Percentiles rank a stretch among this genome's conserved stretches.
Conservation (phyloP, 257 asterid species). For the Solanum piurae region DNA sequence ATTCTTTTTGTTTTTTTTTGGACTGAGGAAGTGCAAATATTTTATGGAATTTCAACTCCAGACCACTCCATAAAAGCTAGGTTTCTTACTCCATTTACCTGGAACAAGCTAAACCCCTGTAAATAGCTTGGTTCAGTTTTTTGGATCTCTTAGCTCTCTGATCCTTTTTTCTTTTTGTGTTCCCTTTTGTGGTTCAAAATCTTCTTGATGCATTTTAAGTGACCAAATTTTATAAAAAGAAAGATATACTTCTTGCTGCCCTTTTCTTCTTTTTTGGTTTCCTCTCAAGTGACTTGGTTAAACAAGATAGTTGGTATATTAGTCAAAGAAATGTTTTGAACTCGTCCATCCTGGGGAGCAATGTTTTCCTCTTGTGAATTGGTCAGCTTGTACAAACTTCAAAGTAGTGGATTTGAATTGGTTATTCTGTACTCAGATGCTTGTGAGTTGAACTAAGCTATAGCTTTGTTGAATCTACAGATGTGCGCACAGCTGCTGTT, state of each 20-base stretch:
- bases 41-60: background rate
- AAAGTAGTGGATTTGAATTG: background rate
- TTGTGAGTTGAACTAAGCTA: background rate
- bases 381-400: background rate
- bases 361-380: background rate
- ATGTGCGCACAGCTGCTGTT: slow-evolving; percentile 86
- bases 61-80: background rate
- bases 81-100: background rate
- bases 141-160: background rate
- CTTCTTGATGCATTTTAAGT: background rate
- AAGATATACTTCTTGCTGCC: background rate
- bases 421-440: background rate
- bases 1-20: background rate
- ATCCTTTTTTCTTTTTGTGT: background rate
- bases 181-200: background rate
- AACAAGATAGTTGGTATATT: background rate
- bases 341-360: background rate
- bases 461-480: slow-evolving; percentile 28
- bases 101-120: background rate
- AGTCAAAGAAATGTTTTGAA: background rate
- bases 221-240: background rate
- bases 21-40: background rate
- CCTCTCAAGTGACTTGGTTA: background rate
- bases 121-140: background rate
- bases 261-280: background rate